These are phyloP conservation scores for Tardiomyces depauwii DNA, from an alignment of 1,139 yeast species.

Conservation along the genomic window DNA sequence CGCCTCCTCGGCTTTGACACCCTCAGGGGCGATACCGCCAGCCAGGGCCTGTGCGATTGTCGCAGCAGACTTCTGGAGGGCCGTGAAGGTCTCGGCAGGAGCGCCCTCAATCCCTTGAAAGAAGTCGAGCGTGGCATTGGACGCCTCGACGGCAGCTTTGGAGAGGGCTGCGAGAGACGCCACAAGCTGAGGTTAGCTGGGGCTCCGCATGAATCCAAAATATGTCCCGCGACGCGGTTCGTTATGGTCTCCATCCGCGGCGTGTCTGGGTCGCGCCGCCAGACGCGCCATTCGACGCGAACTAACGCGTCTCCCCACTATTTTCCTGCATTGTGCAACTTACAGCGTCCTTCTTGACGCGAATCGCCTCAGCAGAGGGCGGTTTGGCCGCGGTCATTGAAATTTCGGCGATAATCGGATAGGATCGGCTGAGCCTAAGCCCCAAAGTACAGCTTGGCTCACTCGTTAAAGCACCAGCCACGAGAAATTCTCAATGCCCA, in stretches of 20 bases:
- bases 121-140: slow-evolving; percentile 64
- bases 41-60: slow-evolving; percentile 5
- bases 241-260: background rate
- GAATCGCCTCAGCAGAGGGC: slow-evolving; percentile 7
- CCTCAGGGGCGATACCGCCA: slow-evolving; percentile 17
- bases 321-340: slow-evolving; percentile 3
- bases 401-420: background rate
- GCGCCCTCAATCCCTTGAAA: slow-evolving; percentile 28
- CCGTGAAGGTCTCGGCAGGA: slow-evolving; percentile 10
- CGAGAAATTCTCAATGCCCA: background rate
- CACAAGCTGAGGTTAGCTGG: background rate
- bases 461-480: background rate
- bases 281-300: background rate
- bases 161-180: background rate
- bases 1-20: slow-evolving; percentile 14
- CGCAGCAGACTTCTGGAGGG: slow-evolving; percentile 5
- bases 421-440: too few species aligned
- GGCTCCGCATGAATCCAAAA: background rate
- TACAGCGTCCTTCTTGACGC: slow-evolving; percentile 15
- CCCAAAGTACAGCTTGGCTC: too few species aligned
- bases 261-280: background rate
- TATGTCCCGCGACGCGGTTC: background rate
- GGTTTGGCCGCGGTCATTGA: slow-evolving; percentile 1
- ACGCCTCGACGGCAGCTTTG: slow-evolving; percentile 72
- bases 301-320: background rate